Base-by-base conservation (phyloP, 2,329 filamentous ascomycete genomes). In the Colletotrichum tabaci region DNA sequence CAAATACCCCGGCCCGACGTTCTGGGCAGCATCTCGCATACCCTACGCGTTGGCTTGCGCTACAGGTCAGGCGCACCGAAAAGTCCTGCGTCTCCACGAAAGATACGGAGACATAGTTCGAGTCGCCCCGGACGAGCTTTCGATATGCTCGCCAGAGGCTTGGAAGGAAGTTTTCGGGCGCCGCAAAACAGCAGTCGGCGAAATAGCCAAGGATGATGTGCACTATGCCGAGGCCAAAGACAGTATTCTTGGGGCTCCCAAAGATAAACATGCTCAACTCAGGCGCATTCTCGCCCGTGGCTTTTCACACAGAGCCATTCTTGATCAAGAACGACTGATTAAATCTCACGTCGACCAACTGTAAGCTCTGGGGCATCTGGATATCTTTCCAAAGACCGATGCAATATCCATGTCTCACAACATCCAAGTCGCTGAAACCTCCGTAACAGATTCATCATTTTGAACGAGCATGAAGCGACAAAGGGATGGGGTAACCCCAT, bases 51-150 rank as follows among this genome's bases (percentile, higher is more conserved):
- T 49, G 9, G n/a, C 8, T 15, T 60, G n/a, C 53, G 12, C 38
- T 16, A 42, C 55, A 0, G 64, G 64, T 8, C 26, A 53, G 1
- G 44, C n/a, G 2, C 55, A 66, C 35, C 35, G 12, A 6, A 47
- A 57, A 12, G 30, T 72, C 35, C 74, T 76, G 30, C 71, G 73
- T 4, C 76, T 85, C 13, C 83, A 85, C 75, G 72, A 78, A 6
- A 70, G 76, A 40, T 85, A 85, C 71, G 86, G 86, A 12, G 78
- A 80, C 1, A 79, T 87, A 0, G 84, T 88, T 4, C 82, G 86
- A 12, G 77, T 86, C 30, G 81, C 80, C 10, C 85, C 86, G 0
- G 79, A 85, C 65, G 84, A 87, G 72, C 79, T 88, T 1, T 82
- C 84, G 1, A 86, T 84, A 74, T 81, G 77, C 50, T 75, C 78